phyloP scores from a whole-genome alignment of 164 flowering plant species.

The Buxus sempervirens region DNA sequence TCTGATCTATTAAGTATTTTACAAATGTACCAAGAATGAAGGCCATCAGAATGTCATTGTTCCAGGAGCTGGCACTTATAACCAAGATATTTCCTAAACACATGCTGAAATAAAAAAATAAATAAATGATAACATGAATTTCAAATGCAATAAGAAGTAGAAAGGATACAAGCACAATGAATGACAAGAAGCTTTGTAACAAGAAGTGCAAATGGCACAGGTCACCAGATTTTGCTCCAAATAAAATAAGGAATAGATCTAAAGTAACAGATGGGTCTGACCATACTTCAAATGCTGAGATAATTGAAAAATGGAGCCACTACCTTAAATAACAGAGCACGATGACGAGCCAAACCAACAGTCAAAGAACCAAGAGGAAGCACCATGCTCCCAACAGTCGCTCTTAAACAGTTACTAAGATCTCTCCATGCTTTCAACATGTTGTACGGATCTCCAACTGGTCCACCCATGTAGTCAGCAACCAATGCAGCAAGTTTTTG shows the following conservation, averaged over 20 bases:
- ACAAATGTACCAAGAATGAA: neutral
- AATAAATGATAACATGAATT: neutral
- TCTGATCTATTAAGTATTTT: no score
- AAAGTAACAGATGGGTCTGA: neutral
- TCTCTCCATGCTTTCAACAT: conserved; percentile 66
- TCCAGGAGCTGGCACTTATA: neutral
- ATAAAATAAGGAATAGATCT: neutral
- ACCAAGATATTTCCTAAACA: neutral
- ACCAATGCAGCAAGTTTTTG: conserved; percentile 69
- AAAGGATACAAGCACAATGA: neutral
- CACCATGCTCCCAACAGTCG: conserved; percentile 72
- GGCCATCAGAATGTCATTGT: neutral
- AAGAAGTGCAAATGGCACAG: neutral
- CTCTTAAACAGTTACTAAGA: conserved; percentile 52
- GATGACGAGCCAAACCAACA: conserved; percentile 93
- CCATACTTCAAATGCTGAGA: neutral
- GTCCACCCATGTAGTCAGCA: conserved; percentile 90
- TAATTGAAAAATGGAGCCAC: neutral
- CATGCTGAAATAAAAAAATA: neutral
- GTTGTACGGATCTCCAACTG: conserved; percentile 79
- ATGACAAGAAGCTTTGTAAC: no score
- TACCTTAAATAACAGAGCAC: conserved; percentile 94
- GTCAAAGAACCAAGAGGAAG: conserved; percentile 88
- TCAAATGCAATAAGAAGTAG: neutral
- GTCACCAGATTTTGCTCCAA: neutral